A percentile compares a stretch with the other conserved stretches of the same genome.
These are phyloP conservation scores for Stereocaulon alpinum DNA, from an alignment of 495 filamentous ascomycete species.

Conservation along the genomic window DNA sequence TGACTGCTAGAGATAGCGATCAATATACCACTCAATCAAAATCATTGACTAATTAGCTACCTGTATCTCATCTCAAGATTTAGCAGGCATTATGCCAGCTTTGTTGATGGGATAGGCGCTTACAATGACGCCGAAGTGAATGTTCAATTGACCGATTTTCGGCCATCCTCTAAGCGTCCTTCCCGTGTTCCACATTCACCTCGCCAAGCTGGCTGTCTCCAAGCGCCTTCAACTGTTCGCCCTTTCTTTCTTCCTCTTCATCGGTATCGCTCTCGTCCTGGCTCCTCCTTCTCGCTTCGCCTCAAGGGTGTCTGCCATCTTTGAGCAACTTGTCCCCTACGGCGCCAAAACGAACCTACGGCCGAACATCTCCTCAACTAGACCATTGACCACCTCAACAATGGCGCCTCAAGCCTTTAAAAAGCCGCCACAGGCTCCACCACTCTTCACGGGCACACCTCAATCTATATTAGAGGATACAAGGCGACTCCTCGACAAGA, in stretches of 20 bases:
- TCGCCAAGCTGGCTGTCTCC: conserved; percentile 21
- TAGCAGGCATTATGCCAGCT: too few relatives aligned
- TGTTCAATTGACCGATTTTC: neutral
- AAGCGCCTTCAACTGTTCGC: conserved; percentile 35
- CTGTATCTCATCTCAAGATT: too few relatives aligned
- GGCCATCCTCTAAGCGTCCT: neutral
- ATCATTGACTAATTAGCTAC: too few relatives aligned
- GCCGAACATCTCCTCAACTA: conserved; percentile 23
- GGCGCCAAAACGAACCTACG: conserved; percentile 12
- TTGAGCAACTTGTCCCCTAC: conserved; percentile 38
- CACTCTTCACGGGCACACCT: conserved; percentile 75
- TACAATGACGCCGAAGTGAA: neutral
- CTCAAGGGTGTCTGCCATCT: conserved; percentile 52
- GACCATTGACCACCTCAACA: conserved; percentile 48
- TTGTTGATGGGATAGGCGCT: too few relatives aligned
- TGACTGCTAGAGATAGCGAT: too few relatives aligned
- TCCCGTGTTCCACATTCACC: neutral
- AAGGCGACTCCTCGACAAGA: conserved; percentile 58
- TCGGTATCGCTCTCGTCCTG: conserved; percentile 60
- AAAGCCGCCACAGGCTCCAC: conserved; percentile 75
- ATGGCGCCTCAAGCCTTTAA: conserved; percentile 56
- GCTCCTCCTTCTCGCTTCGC: conserved; percentile 56
- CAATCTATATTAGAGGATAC: conserved; percentile 66
- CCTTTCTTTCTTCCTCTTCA: conserved; percentile 51
- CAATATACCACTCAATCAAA: too few relatives aligned